phyloP scores from a whole-genome alignment of 2,329 filamentous ascomycete species.

The Ophiostoma sp. region DNA sequence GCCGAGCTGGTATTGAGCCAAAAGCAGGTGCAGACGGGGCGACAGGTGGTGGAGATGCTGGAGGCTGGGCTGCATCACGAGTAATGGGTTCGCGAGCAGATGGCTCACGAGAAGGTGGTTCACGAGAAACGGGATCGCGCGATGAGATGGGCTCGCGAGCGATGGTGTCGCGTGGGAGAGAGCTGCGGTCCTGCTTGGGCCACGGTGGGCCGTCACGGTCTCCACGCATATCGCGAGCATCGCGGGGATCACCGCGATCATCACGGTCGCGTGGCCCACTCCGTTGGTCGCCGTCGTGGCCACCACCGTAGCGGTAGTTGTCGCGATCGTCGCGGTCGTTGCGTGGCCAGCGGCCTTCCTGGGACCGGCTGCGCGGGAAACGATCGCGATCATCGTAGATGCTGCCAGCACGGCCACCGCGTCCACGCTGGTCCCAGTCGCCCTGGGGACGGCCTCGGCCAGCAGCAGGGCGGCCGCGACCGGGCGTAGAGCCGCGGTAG shows the following conservation, averaged over 20 bases:
- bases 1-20: constrained; percentile 55
- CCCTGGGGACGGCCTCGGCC: constrained; percentile 50
- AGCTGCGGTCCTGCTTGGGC: constrained; percentile 53
- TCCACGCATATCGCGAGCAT: constrained; percentile 36
- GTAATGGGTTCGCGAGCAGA: neutral
- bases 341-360: constrained; percentile 61
- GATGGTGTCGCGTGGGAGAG: constrained; percentile 48
- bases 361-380: constrained; percentile 62
- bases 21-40: constrained; percentile 61
- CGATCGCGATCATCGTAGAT: constrained; percentile 65
- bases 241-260: constrained; percentile 51
- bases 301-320: constrained; percentile 37
- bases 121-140: neutral
- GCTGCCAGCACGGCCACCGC: constrained; percentile 48
- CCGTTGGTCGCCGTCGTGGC: constrained; percentile 40
- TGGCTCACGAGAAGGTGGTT: neutral
- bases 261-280: constrained; percentile 44
- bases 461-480: constrained; percentile 47
- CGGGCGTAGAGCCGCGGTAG: constrained; percentile 46
- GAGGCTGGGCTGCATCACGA: constrained; percentile 37
- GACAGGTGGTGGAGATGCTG: constrained; percentile 58
- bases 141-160: constrained; percentile 43
- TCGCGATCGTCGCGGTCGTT: constrained; percentile 55
- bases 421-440: constrained; percentile 52
- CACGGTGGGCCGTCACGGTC: constrained; percentile 47